Conservation (phyloP, 306 rosid species). For the Coriaria nepalensis region DNA sequence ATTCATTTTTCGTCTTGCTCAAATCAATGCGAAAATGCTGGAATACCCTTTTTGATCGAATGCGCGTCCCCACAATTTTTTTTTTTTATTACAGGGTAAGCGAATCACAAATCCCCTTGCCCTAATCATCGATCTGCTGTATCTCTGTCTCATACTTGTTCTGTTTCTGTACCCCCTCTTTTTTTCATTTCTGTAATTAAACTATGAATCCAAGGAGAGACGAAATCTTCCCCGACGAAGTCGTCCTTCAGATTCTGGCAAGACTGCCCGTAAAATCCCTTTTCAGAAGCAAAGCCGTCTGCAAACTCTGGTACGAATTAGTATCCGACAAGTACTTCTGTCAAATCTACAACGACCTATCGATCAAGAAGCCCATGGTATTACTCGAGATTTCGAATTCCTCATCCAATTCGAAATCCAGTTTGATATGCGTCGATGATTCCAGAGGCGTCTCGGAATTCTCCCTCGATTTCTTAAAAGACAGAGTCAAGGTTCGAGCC, state of each 20-base stretch:
- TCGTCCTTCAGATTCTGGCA: conserved; percentile 63
- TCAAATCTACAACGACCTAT: conserved; percentile 44
- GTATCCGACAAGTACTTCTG: conserved; percentile 45
- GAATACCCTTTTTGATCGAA: no score
- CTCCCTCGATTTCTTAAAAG: conserved; percentile 52
- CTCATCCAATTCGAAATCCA: conserved; percentile 36
- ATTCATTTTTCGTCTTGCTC: no score
- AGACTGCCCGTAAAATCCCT: conserved; percentile 64
- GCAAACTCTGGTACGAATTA: conserved; percentile 57
- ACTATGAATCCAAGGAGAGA: conserved; percentile 34
- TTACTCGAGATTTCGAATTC: conserved; percentile 54
- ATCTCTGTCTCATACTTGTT: no score
- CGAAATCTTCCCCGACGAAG: conserved; percentile 63
- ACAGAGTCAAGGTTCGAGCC: conserved; percentile 62
- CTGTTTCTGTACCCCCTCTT: no score
- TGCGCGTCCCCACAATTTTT: no score
- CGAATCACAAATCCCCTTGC: background rate
- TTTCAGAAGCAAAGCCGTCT: conserved; percentile 46
- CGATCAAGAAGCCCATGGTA: conserved; percentile 53
- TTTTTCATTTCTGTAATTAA: conserved; percentile 2
- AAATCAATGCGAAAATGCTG: no score
- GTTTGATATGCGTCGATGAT: conserved; percentile 65
- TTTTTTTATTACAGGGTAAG: no score
- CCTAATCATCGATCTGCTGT: background rate
- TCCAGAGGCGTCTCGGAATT: conserved; percentile 58